Conservation (phyloP, 768 basidiomycete species). For the Amanita brunnescens region DNA sequence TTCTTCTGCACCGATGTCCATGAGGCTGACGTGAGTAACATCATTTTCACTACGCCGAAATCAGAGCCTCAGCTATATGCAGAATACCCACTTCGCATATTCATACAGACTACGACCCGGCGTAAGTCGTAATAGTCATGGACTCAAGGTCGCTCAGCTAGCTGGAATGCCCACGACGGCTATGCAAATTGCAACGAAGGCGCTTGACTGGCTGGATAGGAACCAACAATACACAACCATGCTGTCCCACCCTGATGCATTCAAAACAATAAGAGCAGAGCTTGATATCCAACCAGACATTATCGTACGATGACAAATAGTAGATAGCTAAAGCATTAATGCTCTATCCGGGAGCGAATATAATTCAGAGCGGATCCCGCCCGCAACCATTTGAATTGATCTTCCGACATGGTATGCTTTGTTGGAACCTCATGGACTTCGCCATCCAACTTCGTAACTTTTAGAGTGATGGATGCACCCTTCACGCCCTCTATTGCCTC, state of each 20-base stretch:
- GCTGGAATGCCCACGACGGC: slow-evolving; percentile 72
- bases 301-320: not conserved
- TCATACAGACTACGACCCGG: slow-evolving; percentile 75
- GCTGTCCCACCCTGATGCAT: not conserved
- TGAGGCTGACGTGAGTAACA: slow-evolving; percentile 54
- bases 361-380: slow-evolving; percentile 87
- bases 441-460: slow-evolving; percentile 61
- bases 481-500: slow-evolving; percentile 48
- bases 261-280: slow-evolving; percentile 1
- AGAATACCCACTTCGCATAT: slow-evolving; percentile 79
- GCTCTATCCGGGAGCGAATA: slow-evolving; percentile 55
- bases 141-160: slow-evolving; percentile 79
- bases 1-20: slow-evolving; percentile 90
- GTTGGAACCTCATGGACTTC: slow-evolving; percentile 59
- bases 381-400: slow-evolving; percentile 86
- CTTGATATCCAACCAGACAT: not conserved
- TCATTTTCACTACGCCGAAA: not conserved
- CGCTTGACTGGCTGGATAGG: slow-evolving; percentile 32
- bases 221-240: slow-evolving; percentile 7
- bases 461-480: slow-evolving; percentile 41
- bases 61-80: slow-evolving; percentile 3
- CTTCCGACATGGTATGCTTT: slow-evolving; percentile 82
- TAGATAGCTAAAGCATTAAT: not conserved
- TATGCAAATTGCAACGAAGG: slow-evolving; percentile 50
- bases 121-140: slow-evolving; percentile 87